Percentiles rank a stretch among this genome's conserved stretches.
Evolutionary conservation across 176 grass and related monocot species (phyloP).

Genomic region (Saccharum spontaneum): DNA sequence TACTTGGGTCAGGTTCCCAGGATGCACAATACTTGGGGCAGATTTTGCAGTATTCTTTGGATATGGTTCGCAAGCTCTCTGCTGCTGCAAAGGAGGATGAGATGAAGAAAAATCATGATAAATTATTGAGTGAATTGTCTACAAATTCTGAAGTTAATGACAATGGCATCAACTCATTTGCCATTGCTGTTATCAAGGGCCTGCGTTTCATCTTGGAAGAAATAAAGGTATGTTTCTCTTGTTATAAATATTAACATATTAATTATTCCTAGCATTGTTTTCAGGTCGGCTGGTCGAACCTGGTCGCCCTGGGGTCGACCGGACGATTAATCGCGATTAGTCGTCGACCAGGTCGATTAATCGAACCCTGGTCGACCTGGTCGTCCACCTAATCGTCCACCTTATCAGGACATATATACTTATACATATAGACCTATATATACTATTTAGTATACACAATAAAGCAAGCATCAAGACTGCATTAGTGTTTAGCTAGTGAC

Average conservation of each 20-base stretch:
- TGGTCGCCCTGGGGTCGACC: no score
- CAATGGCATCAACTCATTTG: slow-evolving; percentile 56
- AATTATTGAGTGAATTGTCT: slow-evolving; percentile 65
- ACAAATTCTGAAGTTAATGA: slow-evolving; percentile 54
- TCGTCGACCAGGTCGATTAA: no score
- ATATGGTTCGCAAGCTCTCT: slow-evolving; percentile 64
- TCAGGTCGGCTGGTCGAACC: no score
- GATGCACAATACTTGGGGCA: slow-evolving; percentile 74
- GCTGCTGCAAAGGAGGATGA: slow-evolving; percentile 72
- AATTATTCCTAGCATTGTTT: background rate
- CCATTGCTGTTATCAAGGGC: slow-evolving; percentile 70
- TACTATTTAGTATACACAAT: no score
- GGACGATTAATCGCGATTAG: no score
- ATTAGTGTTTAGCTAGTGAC: no score
- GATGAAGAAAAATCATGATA: slow-evolving; percentile 68
- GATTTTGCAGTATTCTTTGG: slow-evolving; percentile 75
- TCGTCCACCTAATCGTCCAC: no score
- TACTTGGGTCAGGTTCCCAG: slow-evolving; percentile 58
- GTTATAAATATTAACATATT: slow-evolving; percentile 9
- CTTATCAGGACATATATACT: no score
- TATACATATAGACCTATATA: no score
- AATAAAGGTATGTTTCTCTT: slow-evolving; percentile 60
- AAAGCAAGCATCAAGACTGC: no score
- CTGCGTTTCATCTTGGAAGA: slow-evolving; percentile 87
- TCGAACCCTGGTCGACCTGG: no score